Percentiles rank a stretch among this genome's conserved stretches.
phyloP scores from a whole-genome alignment of 2,329 filamentous ascomycete genomes.

The Fragosphaeria purpurea region DNA sequence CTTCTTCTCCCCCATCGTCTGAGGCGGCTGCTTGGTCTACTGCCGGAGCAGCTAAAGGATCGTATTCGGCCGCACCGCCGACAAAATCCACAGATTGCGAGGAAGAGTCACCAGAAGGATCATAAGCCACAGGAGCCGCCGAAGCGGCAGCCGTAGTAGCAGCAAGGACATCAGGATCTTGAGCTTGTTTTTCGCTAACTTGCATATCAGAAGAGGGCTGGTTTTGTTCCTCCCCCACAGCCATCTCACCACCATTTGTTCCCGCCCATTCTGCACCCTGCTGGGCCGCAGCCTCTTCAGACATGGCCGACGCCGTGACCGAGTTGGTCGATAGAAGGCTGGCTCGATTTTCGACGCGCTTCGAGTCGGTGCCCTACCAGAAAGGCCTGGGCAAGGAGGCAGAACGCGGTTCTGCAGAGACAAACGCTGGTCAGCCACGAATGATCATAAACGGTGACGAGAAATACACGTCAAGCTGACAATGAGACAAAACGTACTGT shows the following conservation, averaged over 20 bases:
- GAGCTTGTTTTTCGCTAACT: constrained; percentile 45
- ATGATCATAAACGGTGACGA: no score
- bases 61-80: constrained; percentile 44
- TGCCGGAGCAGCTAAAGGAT: constrained; percentile 28
- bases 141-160: no score
- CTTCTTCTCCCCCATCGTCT: background rate
- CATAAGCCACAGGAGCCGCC: constrained; percentile 11
- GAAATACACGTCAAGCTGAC: no score
- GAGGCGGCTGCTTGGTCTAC: background rate
- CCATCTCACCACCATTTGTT: constrained; percentile 41
- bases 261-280: constrained; percentile 38
- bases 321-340: background rate
- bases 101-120: constrained; percentile 39
- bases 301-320: constrained; percentile 18
- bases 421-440: no score
- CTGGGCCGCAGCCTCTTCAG: constrained; percentile 14
- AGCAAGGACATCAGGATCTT: constrained; percentile 30
- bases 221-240: constrained; percentile 44
- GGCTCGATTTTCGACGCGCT: no score
- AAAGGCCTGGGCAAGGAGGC: no score
- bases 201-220: constrained; percentile 39
- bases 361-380: no score
- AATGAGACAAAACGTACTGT: no score
- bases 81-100: constrained; percentile 22
- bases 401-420: no score